Conservation (phyloP, 106 monocot genomes). For the Dendrobium chrysotoxum region DNA sequence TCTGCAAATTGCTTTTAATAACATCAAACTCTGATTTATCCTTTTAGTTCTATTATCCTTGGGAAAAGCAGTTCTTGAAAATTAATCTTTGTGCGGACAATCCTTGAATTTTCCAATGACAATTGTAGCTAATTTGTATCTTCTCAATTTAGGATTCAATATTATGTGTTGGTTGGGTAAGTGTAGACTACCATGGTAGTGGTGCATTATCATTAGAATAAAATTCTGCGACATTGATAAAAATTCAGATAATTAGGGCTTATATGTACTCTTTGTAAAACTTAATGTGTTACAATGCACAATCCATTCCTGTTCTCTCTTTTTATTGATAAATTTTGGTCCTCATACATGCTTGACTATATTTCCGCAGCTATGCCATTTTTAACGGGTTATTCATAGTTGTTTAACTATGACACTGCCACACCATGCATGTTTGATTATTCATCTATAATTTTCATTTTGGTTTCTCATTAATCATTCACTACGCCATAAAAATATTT, state of each 20-base stretch:
- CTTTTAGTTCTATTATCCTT: not conserved
- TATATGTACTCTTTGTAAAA: not conserved
- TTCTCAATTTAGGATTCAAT: not conserved
- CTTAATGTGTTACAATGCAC: not conserved
- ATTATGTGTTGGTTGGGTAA: not conserved
- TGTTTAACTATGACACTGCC: not conserved
- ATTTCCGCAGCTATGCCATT: not conserved
- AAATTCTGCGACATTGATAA: not conserved
- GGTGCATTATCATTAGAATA: not conserved
- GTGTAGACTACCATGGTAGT: not conserved
- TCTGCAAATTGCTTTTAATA: not conserved
- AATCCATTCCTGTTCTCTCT: not conserved
- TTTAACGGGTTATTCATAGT: not conserved
- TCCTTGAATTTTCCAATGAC: not conserved
- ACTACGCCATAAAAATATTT: not conserved
- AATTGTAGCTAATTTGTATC: not conserved
- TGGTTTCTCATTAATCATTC: too few species aligned
- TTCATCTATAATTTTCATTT: not conserved
- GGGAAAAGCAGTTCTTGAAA: not conserved
- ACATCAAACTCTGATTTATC: not conserved
- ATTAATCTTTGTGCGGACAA: not conserved
- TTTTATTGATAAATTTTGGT: not conserved
- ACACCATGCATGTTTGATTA: not conserved
- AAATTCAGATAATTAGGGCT: not conserved
- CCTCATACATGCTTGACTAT: not conserved